These are phyloP conservation scores for Rhodotorula sp. DNA, from an alignment of 1,284 basidiomycete genomes.

Conservation along the genomic window DNA sequence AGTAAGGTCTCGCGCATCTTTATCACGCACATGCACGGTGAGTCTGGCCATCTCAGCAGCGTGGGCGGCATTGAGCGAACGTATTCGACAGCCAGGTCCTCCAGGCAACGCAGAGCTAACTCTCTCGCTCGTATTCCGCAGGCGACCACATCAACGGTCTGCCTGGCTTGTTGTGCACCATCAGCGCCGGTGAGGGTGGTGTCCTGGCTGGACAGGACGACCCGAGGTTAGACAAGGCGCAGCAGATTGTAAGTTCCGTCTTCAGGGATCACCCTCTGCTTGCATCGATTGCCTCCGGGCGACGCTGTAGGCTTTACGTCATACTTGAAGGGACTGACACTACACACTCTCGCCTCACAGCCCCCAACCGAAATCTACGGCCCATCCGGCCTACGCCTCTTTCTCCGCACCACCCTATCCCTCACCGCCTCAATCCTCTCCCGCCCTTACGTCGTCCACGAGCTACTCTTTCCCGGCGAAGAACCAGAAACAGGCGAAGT, in stretches of 20 bases:
- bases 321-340: too few relatives aligned
- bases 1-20: constrained; percentile 69
- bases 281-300: too few relatives aligned
- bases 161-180: constrained; percentile 51
- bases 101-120: not conserved
- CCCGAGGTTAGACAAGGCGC: constrained; percentile 20
- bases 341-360: constrained; percentile 44
- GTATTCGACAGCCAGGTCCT: not conserved
- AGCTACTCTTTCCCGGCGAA: constrained; percentile 63
- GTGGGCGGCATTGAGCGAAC: not conserved
- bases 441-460: constrained; percentile 74
- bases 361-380: constrained; percentile 75
- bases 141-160: constrained; percentile 53
- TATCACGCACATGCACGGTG: constrained; percentile 87
- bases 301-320: too few relatives aligned
- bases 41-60: constrained; percentile 52
- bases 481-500: constrained; percentile 47
- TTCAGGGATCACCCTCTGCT: not conserved
- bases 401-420: constrained; percentile 69
- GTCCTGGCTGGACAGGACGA: constrained; percentile 23
- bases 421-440: constrained; percentile 66
- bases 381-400: constrained; percentile 72
- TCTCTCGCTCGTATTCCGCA: not conserved
- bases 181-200: constrained; percentile 34
- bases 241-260: constrained; percentile 8